Base-by-base conservation (phyloP, 2,329 filamentous ascomycete species). In the Fusarium tjaetaba region DNA sequence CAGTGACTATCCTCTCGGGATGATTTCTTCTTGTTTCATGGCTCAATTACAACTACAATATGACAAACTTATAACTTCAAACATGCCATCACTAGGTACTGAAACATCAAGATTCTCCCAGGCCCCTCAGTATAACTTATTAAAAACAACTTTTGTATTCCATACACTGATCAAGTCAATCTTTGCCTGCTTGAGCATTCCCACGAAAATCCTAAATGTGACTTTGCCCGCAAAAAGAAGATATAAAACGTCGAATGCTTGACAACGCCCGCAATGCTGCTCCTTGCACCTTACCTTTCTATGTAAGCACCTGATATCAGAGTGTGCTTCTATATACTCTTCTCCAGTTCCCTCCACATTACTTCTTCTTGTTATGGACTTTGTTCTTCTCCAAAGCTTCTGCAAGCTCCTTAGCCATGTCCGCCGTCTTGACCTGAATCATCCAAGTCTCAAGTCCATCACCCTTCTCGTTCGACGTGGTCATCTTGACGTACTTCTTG, bases 401-500 rank as follows among this genome's bases (percentile, higher is more conserved):
- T 2, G 87, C 87, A 45, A 94, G 80, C 55, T 85, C 83, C 75
- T 85, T 83, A 18, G 91, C 88, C 46, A 90, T 77, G 41, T 88
- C 86, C 71, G 86, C 84, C 6, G 91, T 91, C 84, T 93, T 94
- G 53, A 94, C 89, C 79, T 92, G 90, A 22, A 95, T 81, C 79
- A 92, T 88, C 91, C 91, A 95, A 9, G 90, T 90, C 81, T 93
- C 91, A 34, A 93, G 81, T 2, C 87, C 86, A 51, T 86, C 86
- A 22, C 90, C 90, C 56, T 85, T 84, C 57, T 90, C 88, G 64
- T 87, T 87, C 2, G 90, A 87, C 10, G 88, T 86, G 16, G 85
- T 85, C 65, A 92, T 75, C 79, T 88, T 90, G 66, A 92, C 84
- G 67, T 88, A 90, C 81, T 91, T 93, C 16, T 85, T 84, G 34